A percentile compares a stretch with the other conserved stretches of the same genome.
phyloP scores from a whole-genome alignment of 2,329 filamentous ascomycete genomes.

The Cytospora piceicola region DNA sequence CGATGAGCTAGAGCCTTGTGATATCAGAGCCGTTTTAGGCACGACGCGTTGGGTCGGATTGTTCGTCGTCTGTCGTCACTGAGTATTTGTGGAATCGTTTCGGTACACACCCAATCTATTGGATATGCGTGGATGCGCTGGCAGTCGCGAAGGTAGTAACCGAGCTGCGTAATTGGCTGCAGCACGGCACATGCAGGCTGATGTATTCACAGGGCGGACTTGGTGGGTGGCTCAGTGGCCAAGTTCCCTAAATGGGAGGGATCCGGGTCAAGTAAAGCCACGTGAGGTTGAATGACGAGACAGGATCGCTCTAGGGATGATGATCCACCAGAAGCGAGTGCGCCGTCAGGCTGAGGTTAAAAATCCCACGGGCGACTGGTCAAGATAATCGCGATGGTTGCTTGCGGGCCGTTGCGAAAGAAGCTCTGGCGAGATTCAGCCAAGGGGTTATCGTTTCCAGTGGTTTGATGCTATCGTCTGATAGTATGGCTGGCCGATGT shows the following conservation, averaged over 20 bases:
- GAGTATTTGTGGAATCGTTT: slow-evolving; percentile 50
- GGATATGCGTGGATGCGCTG: slow-evolving; percentile 65
- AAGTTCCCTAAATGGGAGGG: slow-evolving; percentile 38
- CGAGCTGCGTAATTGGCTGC: slow-evolving; percentile 57
- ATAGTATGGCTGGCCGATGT: slow-evolving; percentile 36
- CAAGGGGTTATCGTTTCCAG: slow-evolving; percentile 39
- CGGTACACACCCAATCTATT: slow-evolving; percentile 58
- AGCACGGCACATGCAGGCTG: slow-evolving; percentile 64
- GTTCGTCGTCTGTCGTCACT: slow-evolving; percentile 44
- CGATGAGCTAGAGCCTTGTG: slow-evolving; percentile 38
- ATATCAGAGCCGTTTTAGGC: slow-evolving; percentile 51
- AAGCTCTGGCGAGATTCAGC: slow-evolving; percentile 41
- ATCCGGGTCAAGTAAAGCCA: slow-evolving; percentile 47
- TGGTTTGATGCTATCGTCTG: slow-evolving; percentile 36
- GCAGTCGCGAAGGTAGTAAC: slow-evolving; percentile 57
- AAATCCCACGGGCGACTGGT: slow-evolving; percentile 15
- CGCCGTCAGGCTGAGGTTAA: slow-evolving; percentile 5
- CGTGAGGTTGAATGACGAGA: slow-evolving; percentile 42
- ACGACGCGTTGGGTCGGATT: slow-evolving; percentile 43
- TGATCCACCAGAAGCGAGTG: slow-evolving; percentile 18
- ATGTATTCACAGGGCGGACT: slow-evolving; percentile 49
- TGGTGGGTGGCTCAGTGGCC: slow-evolving; percentile 41
- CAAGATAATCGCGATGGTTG: slow-evolving; percentile 36
- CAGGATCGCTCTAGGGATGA: slow-evolving; percentile 23
- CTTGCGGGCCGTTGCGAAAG: slow-evolving; percentile 37